Evolutionary conservation across 441 rosid species (phyloP).

Genomic region (Brassica balearica): DNA sequence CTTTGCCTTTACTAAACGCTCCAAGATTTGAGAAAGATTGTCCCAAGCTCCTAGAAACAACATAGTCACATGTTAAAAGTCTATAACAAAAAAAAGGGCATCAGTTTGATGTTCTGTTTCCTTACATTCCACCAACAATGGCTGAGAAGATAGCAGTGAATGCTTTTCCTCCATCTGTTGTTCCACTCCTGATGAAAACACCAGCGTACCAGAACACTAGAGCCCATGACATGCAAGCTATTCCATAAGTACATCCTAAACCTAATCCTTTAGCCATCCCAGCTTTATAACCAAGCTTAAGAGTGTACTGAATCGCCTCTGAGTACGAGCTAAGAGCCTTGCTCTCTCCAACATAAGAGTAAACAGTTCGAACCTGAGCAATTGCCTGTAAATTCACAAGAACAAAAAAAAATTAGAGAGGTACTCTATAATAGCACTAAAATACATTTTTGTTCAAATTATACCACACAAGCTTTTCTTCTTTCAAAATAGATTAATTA

Average conservation of each 20-base stretch:
- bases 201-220: constrained; percentile 99
- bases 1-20: constrained; percentile 97
- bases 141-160: constrained; percentile 99
- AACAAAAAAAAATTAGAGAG: no score
- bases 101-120: constrained; percentile 21
- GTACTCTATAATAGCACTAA: no score
- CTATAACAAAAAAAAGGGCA: neutral
- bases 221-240: constrained; percentile 99
- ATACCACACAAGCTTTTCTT: neutral
- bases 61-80: constrained; percentile 8
- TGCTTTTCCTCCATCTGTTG: constrained; percentile 96
- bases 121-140: constrained; percentile 99
- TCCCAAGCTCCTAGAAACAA: constrained; percentile 82
- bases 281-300: constrained; percentile 97
- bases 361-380: constrained; percentile 96
- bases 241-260: constrained; percentile 96
- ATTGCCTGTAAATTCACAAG: constrained; percentile 62
- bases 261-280: constrained; percentile 99
- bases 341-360: constrained; percentile 96
- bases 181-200: constrained; percentile 91
- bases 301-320: constrained; percentile 91
- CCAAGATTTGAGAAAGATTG: constrained; percentile 98
- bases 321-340: constrained; percentile 91
- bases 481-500: neutral
- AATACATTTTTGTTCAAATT: neutral